These are phyloP conservation scores for Termitomyces sp. DNA, from an alignment of 1,284 basidiomycete species.

Conservation along the genomic window DNA sequence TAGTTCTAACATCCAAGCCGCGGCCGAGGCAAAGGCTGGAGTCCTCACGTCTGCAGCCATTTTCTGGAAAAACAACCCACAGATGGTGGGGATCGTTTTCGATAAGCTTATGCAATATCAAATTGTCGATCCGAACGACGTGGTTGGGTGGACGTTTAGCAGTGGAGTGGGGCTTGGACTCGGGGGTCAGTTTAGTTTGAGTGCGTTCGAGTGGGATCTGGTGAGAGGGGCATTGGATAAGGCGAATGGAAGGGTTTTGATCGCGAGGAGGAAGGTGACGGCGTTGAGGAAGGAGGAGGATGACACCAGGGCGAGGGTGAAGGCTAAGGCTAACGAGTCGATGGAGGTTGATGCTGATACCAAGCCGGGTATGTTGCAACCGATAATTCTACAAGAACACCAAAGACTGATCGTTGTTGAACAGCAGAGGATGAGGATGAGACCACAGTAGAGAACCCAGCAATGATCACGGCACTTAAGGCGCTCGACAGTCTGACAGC, in stretches of 20 bases:
- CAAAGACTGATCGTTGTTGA: background rate
- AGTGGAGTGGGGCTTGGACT: conserved; percentile 34
- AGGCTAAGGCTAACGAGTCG: conserved; percentile 48
- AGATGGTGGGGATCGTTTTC: conserved; percentile 88
- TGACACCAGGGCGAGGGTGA: conserved; percentile 70
- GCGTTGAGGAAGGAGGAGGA: conserved; percentile 83
- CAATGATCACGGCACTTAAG: conserved; percentile 63
- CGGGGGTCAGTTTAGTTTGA: conserved; percentile 38
- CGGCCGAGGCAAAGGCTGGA: conserved; percentile 57
- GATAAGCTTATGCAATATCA: conserved; percentile 99
- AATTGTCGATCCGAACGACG: conserved; percentile 91
- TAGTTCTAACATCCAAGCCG: background rate
- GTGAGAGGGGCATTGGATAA: conserved; percentile 81
- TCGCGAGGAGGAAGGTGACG: conserved; percentile 68
- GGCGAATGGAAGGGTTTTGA: conserved; percentile 79
- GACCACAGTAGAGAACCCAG: conserved; percentile 54
- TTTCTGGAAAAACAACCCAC: conserved; percentile 80
- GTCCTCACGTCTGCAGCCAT: conserved; percentile 65
- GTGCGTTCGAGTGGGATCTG: conserved; percentile 76
- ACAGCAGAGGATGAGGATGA: conserved; percentile 41
- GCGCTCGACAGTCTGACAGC: conserved; percentile 66
- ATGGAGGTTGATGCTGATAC: conserved; percentile 73
- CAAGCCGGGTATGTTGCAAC: conserved; percentile 39
- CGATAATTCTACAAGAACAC: background rate
- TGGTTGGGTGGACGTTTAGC: conserved; percentile 82